Conservation (phyloP, 1,284 basidiomycete genomes). For the Pseudozyma sp. region DNA sequence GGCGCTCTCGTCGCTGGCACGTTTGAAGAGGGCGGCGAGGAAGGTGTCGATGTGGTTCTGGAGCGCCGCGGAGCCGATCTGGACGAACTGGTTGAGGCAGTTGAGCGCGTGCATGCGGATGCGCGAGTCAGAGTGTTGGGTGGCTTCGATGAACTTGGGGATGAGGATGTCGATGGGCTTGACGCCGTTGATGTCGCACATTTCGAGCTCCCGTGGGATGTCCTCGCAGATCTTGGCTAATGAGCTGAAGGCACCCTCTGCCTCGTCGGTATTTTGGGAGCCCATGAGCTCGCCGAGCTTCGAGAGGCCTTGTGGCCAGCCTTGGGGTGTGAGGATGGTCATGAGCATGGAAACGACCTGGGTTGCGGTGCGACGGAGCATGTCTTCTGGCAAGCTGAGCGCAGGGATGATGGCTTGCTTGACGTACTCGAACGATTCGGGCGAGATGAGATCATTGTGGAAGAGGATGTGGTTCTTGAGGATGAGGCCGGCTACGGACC, state of each 20-base stretch:
- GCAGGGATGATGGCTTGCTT: conserved; percentile 65
- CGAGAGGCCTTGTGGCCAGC: conserved; percentile 64
- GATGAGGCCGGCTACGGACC: conserved; percentile 93
- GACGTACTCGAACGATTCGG: conserved; percentile 64
- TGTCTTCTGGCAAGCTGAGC: conserved; percentile 59
- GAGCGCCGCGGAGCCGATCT: conserved; percentile 79
- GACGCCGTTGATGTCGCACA: conserved; percentile 80
- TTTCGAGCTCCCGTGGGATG: conserved; percentile 91
- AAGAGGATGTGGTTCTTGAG: conserved; percentile 86
- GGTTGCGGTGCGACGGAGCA: conserved; percentile 66
- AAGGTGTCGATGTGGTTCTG: conserved; percentile 88
- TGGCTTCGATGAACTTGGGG: conserved; percentile 83
- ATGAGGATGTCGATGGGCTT: conserved; percentile 70
- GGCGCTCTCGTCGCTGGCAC: conserved; percentile 91
- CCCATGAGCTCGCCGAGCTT: conserved; percentile 61
- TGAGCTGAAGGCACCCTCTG: conserved; percentile 86
- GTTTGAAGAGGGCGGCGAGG: conserved; percentile 91
- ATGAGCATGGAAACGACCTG: conserved; percentile 67
- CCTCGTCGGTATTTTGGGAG: conserved; percentile 56
- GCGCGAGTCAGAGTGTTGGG: conserved; percentile 81
- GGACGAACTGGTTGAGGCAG: conserved; percentile 90
- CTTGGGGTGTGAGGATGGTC: conserved; percentile 61
- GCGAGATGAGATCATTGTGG: conserved; percentile 57
- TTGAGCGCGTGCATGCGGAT: conserved; percentile 94
- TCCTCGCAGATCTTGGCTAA: conserved; percentile 97